Evolutionary conservation across 2,329 filamentous ascomycete genomes (phyloP).

Genomic region (Penicillium sp.): DNA sequence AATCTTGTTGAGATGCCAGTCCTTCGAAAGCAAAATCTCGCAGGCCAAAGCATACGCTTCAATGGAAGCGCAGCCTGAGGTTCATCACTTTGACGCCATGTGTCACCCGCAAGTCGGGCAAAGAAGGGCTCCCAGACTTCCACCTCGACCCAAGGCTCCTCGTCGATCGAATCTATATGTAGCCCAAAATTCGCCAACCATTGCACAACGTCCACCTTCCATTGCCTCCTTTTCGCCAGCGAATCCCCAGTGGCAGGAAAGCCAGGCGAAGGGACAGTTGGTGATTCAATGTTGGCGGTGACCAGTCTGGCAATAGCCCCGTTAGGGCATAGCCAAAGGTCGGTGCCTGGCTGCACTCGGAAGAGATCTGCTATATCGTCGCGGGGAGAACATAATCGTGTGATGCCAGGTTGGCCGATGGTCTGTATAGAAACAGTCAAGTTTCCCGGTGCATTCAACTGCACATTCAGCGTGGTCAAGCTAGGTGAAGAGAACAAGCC

Average conservation of each 20-base stretch:
- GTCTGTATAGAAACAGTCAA: constrained; percentile 41
- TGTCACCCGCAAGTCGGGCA: constrained; percentile 38
- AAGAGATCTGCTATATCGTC: constrained; percentile 20
- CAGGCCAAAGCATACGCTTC: constrained; percentile 50
- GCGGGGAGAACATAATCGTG: constrained; percentile 31
- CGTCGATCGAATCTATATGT: constrained; percentile 30
- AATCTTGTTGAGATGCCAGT: constrained; percentile 22
- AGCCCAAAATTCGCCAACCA: constrained; percentile 44
- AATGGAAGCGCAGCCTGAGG: constrained; percentile 34
- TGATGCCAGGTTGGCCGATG: constrained; percentile 39
- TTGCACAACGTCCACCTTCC: constrained; percentile 40
- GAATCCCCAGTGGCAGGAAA: constrained; percentile 17
- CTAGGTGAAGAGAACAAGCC: constrained; percentile 30
- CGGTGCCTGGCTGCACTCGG: constrained; percentile 29
- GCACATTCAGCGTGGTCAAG: constrained; percentile 41
- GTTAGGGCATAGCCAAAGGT: constrained; percentile 46
- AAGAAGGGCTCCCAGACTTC: constrained; percentile 46
- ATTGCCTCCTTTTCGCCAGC: constrained; percentile 30
- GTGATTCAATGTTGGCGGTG: constrained; percentile 25
- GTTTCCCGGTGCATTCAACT: constrained; percentile 40
- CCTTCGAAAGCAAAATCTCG: constrained; percentile 46
- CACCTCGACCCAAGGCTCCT: constrained; percentile 44
- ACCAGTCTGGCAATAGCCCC: constrained; percentile 41
- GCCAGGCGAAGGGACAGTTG: constrained; percentile 25
- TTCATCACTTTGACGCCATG: constrained; percentile 31